Conservation (phyloP, 2,329 filamentous ascomycete genomes). For the Aspergillus hiratsukae region DNA sequence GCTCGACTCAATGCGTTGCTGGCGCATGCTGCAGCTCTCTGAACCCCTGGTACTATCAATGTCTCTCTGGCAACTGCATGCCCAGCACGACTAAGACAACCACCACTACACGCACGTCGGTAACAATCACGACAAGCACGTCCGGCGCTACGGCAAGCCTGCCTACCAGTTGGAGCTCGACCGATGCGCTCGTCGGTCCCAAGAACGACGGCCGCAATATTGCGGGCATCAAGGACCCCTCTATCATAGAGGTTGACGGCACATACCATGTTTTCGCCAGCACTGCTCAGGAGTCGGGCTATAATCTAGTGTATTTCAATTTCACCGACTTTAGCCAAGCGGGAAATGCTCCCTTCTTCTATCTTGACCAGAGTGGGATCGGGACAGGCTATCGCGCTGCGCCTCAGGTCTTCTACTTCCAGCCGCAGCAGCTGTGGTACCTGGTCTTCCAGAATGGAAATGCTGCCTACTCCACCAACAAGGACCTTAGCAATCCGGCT, state of each 20-base stretch:
- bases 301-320: slow-evolving; percentile 6
- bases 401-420: slow-evolving; percentile 3
- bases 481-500: slow-evolving; percentile 1
- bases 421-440: slow-evolving; percentile 4
- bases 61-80: not conserved
- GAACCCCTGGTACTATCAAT: not conserved
- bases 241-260: slow-evolving; percentile 1
- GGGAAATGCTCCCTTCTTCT: slow-evolving; percentile 2
- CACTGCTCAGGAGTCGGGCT: slow-evolving; percentile 2
- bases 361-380: slow-evolving; percentile 3
- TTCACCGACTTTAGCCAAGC: slow-evolving; percentile 6
- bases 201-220: slow-evolving; percentile 1
- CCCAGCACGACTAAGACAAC: not conserved
- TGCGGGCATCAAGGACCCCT: slow-evolving; percentile 5
- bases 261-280: slow-evolving; percentile 7
- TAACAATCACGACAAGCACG: not conserved
- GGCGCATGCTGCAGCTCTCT: not conserved
- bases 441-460: slow-evolving; percentile 4
- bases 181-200: not conserved
- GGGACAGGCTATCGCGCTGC: slow-evolving; percentile 5
- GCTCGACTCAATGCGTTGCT: not conserved
- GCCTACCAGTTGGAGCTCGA: slow-evolving; percentile 4
- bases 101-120: not conserved
- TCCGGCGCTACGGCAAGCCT: not conserved
- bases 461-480: slow-evolving; percentile 5